Evolutionary conservation across 2,329 filamentous ascomycete species (phyloP).

Genomic region (Stemphylium lycopersici): DNA sequence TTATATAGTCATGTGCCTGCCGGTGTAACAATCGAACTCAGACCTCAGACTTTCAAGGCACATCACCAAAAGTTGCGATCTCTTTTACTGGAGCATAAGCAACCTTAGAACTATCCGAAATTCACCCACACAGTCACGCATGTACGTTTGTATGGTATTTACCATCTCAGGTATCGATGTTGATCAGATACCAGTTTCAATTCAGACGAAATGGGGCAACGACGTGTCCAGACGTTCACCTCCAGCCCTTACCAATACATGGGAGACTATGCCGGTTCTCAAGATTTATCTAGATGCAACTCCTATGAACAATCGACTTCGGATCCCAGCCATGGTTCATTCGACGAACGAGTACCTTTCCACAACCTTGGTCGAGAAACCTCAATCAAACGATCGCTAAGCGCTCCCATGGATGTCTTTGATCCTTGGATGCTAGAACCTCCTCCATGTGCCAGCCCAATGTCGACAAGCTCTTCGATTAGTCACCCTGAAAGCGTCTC

Average conservation of each 20-base stretch:
- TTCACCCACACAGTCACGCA: background rate
- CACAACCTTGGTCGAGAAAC: conserved; percentile 3
- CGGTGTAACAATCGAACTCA: conserved; percentile 1
- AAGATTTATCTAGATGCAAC: background rate
- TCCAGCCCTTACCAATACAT: conserved; percentile 16
- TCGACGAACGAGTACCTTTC: conserved; percentile 9
- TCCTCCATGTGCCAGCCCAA: conserved; percentile 13
- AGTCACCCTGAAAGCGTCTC: conserved; percentile 17
- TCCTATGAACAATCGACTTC: conserved; percentile 5
- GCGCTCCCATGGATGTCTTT: conserved; percentile 11
- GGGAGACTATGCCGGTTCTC: conserved; percentile 6
- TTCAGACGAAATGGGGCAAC: conserved; percentile 15
- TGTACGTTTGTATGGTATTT: background rate
- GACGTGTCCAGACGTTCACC: conserved; percentile 11
- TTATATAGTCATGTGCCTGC: conserved; percentile 5
- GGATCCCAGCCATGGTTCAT: conserved; percentile 9
- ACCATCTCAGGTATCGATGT: background rate
- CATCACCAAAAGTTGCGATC: background rate
- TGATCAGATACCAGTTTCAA: conserved; percentile 3
- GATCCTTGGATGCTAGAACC: conserved; percentile 22
- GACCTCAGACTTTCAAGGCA: background rate
- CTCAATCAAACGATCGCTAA: conserved; percentile 3
- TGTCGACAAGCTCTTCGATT: conserved; percentile 20
- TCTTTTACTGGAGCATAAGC: background rate
- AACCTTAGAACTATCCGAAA: background rate